These are phyloP conservation scores for Saturnispora hagleri DNA, from an alignment of 805 yeast species.

Conservation along the genomic window DNA sequence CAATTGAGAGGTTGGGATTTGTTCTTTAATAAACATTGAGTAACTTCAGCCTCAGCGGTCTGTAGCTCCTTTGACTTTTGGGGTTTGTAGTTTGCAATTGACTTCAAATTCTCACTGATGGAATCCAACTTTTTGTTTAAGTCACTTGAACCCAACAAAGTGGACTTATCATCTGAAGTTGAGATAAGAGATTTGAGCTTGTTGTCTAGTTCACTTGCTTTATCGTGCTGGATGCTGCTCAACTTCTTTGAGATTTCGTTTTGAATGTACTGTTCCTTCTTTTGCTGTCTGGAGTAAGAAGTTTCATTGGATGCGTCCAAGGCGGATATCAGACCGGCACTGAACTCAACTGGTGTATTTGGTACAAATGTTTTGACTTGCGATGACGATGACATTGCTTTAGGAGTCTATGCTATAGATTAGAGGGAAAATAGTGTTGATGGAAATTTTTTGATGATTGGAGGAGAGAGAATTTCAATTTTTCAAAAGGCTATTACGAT, in stretches of 20 bases:
- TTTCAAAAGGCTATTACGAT: background rate
- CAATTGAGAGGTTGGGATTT: conserved; percentile 65
- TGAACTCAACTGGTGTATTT: conserved; percentile 23
- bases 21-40: conserved; percentile 53
- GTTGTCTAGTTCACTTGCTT: conserved; percentile 42
- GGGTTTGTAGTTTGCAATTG: conserved; percentile 25
- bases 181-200: conserved; percentile 37
- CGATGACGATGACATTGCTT: conserved; percentile 2
- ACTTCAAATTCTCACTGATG: conserved; percentile 28
- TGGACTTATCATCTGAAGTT: conserved; percentile 26
- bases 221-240: conserved; percentile 42
- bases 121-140: conserved; percentile 27
- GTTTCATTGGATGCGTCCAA: conserved; percentile 78
- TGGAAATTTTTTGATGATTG: background rate
- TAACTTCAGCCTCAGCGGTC: conserved; percentile 40
- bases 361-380: conserved; percentile 10
- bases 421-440: background rate
- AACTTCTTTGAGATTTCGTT: conserved; percentile 54
- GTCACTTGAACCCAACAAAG: conserved; percentile 17
- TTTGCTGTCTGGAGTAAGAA: conserved; percentile 46
- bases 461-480: background rate
- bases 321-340: conserved; percentile 78
- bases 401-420: background rate
- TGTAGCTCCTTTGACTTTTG: conserved; percentile 32
- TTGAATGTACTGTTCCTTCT: conserved; percentile 57